These are phyloP conservation scores for Kluyveromyces aestuarii DNA, from an alignment of 805 yeast species.

Conservation along the genomic window DNA sequence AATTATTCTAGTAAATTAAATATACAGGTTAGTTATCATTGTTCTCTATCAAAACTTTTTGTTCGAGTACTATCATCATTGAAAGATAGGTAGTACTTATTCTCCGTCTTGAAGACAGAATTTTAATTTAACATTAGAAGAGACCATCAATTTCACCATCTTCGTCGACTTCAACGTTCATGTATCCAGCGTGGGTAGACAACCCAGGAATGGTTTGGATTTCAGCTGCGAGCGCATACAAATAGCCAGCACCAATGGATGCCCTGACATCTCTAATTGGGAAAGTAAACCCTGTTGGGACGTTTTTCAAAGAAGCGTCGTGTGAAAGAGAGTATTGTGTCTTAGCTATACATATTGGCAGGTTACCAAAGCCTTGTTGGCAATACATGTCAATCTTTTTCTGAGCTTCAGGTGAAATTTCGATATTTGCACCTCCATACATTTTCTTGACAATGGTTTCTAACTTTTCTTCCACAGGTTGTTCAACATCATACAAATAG, in stretches of 20 bases:
- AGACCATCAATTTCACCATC: slow-evolving; percentile 93
- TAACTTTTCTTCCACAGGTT: slow-evolving; percentile 72
- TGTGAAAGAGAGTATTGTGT: slow-evolving; percentile 95
- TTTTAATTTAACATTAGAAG: slow-evolving; percentile 36
- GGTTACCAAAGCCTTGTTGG: slow-evolving; percentile 76
- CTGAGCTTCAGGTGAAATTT: slow-evolving; percentile 72
- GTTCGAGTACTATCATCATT: neutral
- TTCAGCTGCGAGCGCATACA: slow-evolving; percentile 94
- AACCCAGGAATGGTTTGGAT: slow-evolving; percentile 96
- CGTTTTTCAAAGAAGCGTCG: slow-evolving; percentile 89
- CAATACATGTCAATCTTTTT: slow-evolving; percentile 75
- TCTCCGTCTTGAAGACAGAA: neutral
- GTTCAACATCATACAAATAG: slow-evolving; percentile 61
- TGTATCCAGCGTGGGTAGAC: slow-evolving; percentile 92
- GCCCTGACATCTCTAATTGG: slow-evolving; percentile 94
- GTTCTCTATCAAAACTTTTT: neutral
- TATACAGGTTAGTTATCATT: neutral
- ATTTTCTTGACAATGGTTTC: slow-evolving; percentile 70
- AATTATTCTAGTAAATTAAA: neutral
- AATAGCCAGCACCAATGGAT: slow-evolving; percentile 92
- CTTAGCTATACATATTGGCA: slow-evolving; percentile 95
- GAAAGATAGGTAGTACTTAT: neutral
- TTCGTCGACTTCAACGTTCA: slow-evolving; percentile 87
- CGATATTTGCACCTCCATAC: slow-evolving; percentile 89
- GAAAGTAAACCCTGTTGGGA: slow-evolving; percentile 86